These are phyloP conservation scores for Xylaria sp. DNA, from an alignment of 2,329 filamentous ascomycete species.

Conservation along the genomic window DNA sequence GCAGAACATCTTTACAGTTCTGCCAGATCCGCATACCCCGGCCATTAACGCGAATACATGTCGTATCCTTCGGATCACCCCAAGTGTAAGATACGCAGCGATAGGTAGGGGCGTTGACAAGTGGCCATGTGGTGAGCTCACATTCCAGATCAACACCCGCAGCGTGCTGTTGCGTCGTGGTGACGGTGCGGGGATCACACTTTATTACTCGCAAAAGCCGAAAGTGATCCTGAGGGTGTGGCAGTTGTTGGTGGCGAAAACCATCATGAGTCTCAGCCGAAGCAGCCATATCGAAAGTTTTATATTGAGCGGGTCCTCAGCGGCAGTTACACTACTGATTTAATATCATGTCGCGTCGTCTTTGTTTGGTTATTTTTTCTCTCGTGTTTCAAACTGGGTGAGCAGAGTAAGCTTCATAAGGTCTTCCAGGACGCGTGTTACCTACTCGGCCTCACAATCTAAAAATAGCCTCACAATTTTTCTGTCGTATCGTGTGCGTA, in stretches of 20 bases:
- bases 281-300: neutral
- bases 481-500: too few species aligned
- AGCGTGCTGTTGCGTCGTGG: neutral
- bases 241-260: neutral
- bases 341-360: neutral
- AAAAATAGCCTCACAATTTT: conserved; percentile 2
- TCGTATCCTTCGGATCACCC: neutral
- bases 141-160: neutral
- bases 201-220: conserved; percentile 1
- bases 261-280: neutral
- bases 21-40: neutral
- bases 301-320: neutral
- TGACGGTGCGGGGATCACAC: neutral
- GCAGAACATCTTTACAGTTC: neutral
- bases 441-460: neutral
- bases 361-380: neutral
- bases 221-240: neutral
- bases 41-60: neutral
- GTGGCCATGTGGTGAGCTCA: neutral
- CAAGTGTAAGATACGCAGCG: neutral
- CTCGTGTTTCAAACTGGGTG: neutral
- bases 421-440: neutral
- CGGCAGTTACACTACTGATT: neutral
- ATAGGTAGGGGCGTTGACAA: neutral
- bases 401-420: neutral